phyloP scores from a whole-genome alignment of 2,329 filamentous ascomycete genomes.

The Penicillium sp. region DNA sequence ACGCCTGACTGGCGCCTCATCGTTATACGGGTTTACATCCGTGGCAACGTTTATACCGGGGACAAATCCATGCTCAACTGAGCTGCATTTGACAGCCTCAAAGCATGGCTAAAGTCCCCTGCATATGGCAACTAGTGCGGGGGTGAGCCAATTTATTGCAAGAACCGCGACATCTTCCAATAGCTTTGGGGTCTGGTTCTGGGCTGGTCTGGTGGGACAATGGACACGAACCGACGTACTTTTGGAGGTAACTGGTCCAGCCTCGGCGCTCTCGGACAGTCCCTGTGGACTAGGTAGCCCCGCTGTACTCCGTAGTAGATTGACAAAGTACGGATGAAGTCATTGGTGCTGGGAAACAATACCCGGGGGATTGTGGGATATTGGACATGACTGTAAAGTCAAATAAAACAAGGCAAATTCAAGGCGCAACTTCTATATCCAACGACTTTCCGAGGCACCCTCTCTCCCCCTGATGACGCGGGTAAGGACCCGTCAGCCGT shows the following conservation, averaged over 20 bases:
- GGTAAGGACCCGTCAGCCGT: not conserved
- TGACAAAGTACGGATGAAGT: not conserved
- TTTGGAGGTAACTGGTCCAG: slow-evolving; percentile 1
- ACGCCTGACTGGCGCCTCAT: not conserved
- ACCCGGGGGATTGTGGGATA: not conserved
- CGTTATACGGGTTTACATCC: not conserved
- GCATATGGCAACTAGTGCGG: slow-evolving; percentile 1
- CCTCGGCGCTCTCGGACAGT: not conserved
- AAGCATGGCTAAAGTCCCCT: not conserved
- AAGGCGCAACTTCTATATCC: not conserved
- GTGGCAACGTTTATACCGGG: not conserved
- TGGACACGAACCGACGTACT: slow-evolving; percentile 1
- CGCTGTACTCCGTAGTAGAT: not conserved
- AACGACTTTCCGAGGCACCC: not conserved
- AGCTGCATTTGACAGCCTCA: not conserved
- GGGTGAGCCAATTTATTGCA: not conserved
- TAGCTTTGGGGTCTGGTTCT: not conserved
- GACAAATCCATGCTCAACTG: not conserved
- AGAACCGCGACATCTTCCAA: not conserved
- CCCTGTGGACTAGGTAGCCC: slow-evolving; percentile 1
- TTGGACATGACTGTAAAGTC: not conserved
- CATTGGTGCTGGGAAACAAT: not conserved
- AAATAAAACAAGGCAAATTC: not conserved
- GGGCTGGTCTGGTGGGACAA: not conserved
- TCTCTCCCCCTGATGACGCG: not conserved